phyloP scores from a whole-genome alignment of 768 basidiomycete genomes.

The Multifurca ochricompacta region DNA sequence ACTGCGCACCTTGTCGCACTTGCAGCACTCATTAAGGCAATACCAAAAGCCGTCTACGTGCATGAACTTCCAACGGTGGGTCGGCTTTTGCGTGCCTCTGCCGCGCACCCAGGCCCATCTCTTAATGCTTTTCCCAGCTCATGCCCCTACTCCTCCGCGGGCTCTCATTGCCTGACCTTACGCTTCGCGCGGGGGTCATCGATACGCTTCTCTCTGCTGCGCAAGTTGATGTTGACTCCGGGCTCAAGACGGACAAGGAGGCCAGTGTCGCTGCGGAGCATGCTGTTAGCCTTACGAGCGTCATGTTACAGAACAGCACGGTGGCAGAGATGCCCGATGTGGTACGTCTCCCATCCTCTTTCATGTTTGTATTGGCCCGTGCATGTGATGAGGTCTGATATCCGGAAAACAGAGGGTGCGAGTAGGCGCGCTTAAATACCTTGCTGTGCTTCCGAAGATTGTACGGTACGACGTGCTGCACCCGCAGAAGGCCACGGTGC shows the following conservation, averaged over 20 bases:
- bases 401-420: slow-evolving; percentile 59
- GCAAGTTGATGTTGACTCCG: slow-evolving; percentile 43
- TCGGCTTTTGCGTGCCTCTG: background rate
- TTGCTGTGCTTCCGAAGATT: slow-evolving; percentile 63
- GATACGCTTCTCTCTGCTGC: slow-evolving; percentile 69
- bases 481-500: slow-evolving; percentile 62
- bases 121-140: slow-evolving; percentile 43
- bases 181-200: slow-evolving; percentile 73
- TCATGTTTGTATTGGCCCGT: background rate
- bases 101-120: background rate
- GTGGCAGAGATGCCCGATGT: slow-evolving; percentile 43
- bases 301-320: slow-evolving; percentile 61
- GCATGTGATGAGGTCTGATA: too few relatives aligned
- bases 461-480: slow-evolving; percentile 82
- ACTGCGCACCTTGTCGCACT: slow-evolving; percentile 77
- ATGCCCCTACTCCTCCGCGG: slow-evolving; percentile 84
- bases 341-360: slow-evolving; percentile 35
- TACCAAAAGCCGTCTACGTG: slow-evolving; percentile 68
- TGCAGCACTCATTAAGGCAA: slow-evolving; percentile 67
- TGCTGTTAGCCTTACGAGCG: slow-evolving; percentile 58
- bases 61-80: slow-evolving; percentile 58
- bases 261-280: slow-evolving; percentile 50
- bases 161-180: slow-evolving; percentile 65
- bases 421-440: slow-evolving; percentile 61
- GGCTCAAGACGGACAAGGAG: slow-evolving; percentile 24